Evolutionary conservation across 2,329 filamentous ascomycete species (phyloP).

Genomic region (Juglanconis oblonga): DNA sequence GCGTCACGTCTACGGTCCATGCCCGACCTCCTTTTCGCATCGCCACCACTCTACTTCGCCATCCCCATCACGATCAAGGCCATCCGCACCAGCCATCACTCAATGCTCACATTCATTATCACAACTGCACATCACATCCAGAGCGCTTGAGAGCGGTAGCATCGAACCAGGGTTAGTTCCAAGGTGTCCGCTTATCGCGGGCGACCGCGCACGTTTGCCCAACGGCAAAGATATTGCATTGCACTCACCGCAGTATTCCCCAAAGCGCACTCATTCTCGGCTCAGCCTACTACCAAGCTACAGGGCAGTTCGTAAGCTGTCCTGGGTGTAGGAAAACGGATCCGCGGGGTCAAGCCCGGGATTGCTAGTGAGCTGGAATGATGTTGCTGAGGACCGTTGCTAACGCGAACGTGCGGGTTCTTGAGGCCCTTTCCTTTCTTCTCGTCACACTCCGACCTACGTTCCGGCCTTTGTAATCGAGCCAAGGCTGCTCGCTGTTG

Average conservation of each 20-base stretch:
- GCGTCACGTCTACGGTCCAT: too few relatives aligned
- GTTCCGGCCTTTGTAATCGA: not conserved
- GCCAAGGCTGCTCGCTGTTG: constrained; percentile 7
- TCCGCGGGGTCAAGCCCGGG: constrained; percentile 9
- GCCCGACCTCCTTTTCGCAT: not conserved
- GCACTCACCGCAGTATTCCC: constrained; percentile 8
- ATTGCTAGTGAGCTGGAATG: constrained; percentile 4
- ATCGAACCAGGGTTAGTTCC: constrained; percentile 5
- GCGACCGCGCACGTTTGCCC: constrained; percentile 10
- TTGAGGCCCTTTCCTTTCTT: not conserved
- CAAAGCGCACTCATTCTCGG: not conserved
- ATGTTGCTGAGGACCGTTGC: constrained; percentile 1
- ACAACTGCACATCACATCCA: constrained; percentile 18
- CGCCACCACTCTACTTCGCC: not conserved
- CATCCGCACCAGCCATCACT: not conserved
- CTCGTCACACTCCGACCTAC: not conserved
- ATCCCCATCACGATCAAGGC: not conserved
- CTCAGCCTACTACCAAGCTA: constrained; percentile 11
- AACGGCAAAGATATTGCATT: constrained; percentile 8
- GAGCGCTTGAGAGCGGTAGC: not conserved
- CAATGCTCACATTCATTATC: not conserved
- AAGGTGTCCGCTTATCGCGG: constrained; percentile 11
- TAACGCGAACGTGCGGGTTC: constrained; percentile 9
- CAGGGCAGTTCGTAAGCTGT: not conserved
- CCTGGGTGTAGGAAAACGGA: constrained; percentile 10